Conservation (phyloP, 2,329 filamentous ascomycete species). For the Aspergillus fumigatiaffinis region DNA sequence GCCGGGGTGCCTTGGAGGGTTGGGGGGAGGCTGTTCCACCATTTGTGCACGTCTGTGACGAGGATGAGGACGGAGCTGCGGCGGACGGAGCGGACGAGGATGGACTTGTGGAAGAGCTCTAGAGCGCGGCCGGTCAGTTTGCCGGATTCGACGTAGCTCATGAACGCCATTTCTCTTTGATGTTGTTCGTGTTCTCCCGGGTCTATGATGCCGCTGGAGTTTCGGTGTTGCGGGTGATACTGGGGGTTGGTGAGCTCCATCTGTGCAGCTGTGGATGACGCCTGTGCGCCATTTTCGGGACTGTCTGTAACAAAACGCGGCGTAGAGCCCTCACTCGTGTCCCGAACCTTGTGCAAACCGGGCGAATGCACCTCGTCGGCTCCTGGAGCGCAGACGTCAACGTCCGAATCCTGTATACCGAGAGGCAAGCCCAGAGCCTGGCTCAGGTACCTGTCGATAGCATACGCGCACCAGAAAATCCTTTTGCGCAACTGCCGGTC, state of each 20-base stretch:
- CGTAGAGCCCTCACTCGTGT: neutral
- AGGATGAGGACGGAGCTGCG: conserved; percentile 36
- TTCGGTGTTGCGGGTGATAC: conserved; percentile 2
- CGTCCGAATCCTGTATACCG: conserved; percentile 40
- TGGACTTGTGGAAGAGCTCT: conserved; percentile 41
- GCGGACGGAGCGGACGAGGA: conserved; percentile 37
- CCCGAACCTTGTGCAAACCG: conserved; percentile 5
- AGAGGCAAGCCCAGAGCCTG: conserved; percentile 39
- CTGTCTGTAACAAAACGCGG: neutral
- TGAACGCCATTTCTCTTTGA: conserved; percentile 31
- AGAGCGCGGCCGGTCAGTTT: conserved; percentile 38
- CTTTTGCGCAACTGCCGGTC: conserved; percentile 40
- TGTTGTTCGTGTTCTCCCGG: conserved; percentile 9
- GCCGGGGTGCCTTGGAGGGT: conserved; percentile 20
- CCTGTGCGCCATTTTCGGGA: neutral
- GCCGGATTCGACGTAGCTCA: conserved; percentile 38
- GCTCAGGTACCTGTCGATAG: conserved; percentile 40
- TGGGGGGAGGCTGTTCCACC: conserved; percentile 40
- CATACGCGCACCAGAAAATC: conserved; percentile 43
- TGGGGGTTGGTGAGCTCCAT: neutral
- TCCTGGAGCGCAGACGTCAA: conserved; percentile 46
- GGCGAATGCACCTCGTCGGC: conserved; percentile 38
- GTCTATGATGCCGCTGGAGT: conserved; percentile 5
- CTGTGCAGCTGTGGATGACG: neutral
- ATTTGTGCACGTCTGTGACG: conserved; percentile 40